phyloP scores from a whole-genome alignment of 164 flowering plant species.

The Hamamelis virginiana region DNA sequence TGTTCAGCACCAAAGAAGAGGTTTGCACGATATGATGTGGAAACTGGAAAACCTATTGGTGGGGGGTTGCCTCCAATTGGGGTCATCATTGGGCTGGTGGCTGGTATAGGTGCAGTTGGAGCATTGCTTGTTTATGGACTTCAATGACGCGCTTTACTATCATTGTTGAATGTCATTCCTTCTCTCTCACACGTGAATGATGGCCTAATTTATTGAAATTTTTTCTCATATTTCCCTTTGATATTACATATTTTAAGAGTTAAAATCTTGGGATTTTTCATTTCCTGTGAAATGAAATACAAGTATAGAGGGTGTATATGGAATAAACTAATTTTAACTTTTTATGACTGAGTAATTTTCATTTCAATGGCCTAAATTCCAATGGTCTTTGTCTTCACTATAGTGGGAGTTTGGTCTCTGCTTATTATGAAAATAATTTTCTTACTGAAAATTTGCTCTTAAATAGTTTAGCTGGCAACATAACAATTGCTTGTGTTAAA shows the following conservation, averaged over 20 bases:
- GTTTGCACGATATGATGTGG: constrained; percentile 76
- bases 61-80: constrained; percentile 90
- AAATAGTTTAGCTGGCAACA: too few relatives aligned
- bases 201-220: neutral
- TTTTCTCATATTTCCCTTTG: neutral
- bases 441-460: neutral
- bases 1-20: constrained; percentile 95
- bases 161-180: neutral
- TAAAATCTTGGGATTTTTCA: neutral
- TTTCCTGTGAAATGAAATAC: neutral
- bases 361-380: neutral
- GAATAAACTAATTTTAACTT: neutral
- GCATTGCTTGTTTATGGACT: constrained; percentile 93
- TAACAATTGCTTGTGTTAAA: too few relatives aligned
- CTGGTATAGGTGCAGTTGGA: constrained; percentile 78
- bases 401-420: neutral
- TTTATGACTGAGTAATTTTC: too few relatives aligned
- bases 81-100: constrained; percentile 75
- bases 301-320: neutral
- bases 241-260: neutral
- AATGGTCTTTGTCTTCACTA: too few relatives aligned
- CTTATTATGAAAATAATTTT: neutral
- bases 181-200: neutral
- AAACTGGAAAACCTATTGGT: constrained; percentile 79
- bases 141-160: constrained; percentile 40